Evolutionary conservation across 2,329 filamentous ascomycete genomes (phyloP).

Genomic region (Aspergillus texensis): DNA sequence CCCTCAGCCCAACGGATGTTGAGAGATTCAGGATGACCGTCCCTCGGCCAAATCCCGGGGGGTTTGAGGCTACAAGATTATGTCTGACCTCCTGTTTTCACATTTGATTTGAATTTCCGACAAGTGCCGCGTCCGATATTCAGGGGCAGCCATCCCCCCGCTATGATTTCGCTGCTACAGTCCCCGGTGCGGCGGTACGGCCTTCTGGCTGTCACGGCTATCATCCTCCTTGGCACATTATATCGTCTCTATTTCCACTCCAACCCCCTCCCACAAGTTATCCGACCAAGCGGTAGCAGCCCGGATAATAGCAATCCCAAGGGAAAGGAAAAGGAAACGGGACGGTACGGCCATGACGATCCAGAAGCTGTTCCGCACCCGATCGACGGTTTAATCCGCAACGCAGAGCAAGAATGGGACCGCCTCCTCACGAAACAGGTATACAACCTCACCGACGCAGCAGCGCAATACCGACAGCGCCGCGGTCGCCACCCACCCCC

Average conservation of each 20-base stretch:
- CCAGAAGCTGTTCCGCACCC: not conserved
- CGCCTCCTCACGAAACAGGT: not conserved
- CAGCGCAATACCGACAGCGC: not conserved
- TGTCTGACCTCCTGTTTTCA: not conserved
- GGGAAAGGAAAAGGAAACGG: not conserved
- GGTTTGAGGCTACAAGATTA: not conserved
- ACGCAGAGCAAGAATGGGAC: not conserved
- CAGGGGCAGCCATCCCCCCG: not conserved
- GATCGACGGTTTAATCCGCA: not conserved
- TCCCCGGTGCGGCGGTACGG: not conserved
- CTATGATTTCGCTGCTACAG: not conserved
- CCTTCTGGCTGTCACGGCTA: not conserved
- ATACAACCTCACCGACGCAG: not conserved
- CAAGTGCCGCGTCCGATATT: not conserved
- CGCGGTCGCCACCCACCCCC: not conserved
- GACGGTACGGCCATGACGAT: not conserved
- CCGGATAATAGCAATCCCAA: not conserved
- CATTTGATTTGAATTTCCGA: not conserved
- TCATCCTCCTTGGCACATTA: not conserved
- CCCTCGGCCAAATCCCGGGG: not conserved
- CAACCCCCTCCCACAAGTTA: not conserved
- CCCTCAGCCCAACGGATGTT: not conserved
- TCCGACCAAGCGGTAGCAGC: not conserved
- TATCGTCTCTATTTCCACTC: not conserved
- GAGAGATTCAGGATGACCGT: not conserved